Evolutionary conservation across 2,329 filamentous ascomycete species (phyloP).

Genomic region (Emergomyces orientalis): DNA sequence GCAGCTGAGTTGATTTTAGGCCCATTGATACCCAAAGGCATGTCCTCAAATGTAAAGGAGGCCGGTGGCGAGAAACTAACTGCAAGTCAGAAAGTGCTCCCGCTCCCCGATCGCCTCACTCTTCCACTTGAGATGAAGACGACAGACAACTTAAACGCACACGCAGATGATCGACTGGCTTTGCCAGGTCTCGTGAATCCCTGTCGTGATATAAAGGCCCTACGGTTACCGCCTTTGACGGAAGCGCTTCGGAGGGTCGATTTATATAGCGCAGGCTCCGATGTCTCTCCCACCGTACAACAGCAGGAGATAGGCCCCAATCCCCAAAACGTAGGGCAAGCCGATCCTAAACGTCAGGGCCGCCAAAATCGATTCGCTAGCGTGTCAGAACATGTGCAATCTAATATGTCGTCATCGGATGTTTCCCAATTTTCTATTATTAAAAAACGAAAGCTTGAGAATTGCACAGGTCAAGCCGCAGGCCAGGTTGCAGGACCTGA

Average conservation of each 20-base stretch:
- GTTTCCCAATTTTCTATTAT: not conserved
- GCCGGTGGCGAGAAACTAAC: not conserved
- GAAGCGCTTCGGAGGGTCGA: not conserved
- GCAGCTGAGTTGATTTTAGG: conserved; percentile 5
- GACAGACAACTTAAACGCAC: not conserved
- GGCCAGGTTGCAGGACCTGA: not conserved
- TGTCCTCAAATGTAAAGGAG: not conserved
- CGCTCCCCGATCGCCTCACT: not conserved
- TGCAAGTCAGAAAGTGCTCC: not conserved
- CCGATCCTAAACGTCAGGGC: not conserved
- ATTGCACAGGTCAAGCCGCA: not conserved
- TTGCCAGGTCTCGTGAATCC: not conserved
- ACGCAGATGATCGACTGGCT: not conserved
- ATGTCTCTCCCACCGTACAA: not conserved
- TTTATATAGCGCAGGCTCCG: not conserved
- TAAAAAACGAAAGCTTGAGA: not conserved
- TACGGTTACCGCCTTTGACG: not conserved
- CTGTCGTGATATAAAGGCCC: not conserved
- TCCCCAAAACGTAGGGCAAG: not conserved
- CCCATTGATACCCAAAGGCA: conserved; percentile 4
- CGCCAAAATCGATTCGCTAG: not conserved
- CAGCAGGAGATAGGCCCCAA: not conserved
- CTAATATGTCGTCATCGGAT: not conserved
- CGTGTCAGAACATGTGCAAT: not conserved
- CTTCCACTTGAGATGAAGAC: not conserved